These are phyloP conservation scores for Hypoxylon sp. DNA, from an alignment of 2,329 filamentous ascomycete species.

Conservation along the genomic window DNA sequence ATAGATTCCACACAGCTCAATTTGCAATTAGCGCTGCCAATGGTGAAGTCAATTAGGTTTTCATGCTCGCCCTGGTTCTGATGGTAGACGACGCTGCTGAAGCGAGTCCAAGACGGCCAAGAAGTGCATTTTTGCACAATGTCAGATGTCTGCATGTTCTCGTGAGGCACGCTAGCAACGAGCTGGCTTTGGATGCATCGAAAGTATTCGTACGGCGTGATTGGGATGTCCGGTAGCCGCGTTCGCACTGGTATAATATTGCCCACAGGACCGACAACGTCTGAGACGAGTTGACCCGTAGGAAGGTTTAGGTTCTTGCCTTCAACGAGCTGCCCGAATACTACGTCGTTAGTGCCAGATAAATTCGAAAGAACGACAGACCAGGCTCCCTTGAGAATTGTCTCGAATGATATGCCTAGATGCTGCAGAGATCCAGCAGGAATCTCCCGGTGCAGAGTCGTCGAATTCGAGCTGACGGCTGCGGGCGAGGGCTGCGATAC, in stretches of 20 bases:
- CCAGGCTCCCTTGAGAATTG: constrained; percentile 70
- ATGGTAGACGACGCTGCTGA: constrained; percentile 68
- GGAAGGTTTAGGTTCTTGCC: constrained; percentile 60
- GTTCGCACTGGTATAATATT: constrained; percentile 65
- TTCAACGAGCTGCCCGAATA: constrained; percentile 68
- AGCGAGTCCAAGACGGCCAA: constrained; percentile 66
- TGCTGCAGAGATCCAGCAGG: constrained; percentile 57
- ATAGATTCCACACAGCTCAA: constrained; percentile 58
- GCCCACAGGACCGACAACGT: constrained; percentile 61
- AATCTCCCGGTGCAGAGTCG: constrained; percentile 57
- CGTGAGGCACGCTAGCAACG: constrained; percentile 60
- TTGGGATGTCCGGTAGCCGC: constrained; percentile 57
- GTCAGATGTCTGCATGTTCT: constrained; percentile 64
- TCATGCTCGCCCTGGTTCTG: constrained; percentile 57
- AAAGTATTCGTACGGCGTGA: constrained; percentile 63
- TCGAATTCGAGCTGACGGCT: constrained; percentile 55
- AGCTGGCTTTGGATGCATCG: constrained; percentile 63
- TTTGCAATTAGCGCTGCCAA: constrained; percentile 61
- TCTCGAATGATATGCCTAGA: constrained; percentile 62
- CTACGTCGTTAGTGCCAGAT: constrained; percentile 62
- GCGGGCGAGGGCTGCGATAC: constrained; percentile 58
- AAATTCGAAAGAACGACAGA: constrained; percentile 66
- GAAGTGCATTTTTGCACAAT: constrained; percentile 66
- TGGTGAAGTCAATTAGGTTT: constrained; percentile 57
- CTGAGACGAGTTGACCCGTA: constrained; percentile 67